Evolutionary conservation across 2,329 filamentous ascomycete genomes (phyloP), one percentile per base, ranked within the genome.

Genomic region (Penicillium polonicum): DNA sequence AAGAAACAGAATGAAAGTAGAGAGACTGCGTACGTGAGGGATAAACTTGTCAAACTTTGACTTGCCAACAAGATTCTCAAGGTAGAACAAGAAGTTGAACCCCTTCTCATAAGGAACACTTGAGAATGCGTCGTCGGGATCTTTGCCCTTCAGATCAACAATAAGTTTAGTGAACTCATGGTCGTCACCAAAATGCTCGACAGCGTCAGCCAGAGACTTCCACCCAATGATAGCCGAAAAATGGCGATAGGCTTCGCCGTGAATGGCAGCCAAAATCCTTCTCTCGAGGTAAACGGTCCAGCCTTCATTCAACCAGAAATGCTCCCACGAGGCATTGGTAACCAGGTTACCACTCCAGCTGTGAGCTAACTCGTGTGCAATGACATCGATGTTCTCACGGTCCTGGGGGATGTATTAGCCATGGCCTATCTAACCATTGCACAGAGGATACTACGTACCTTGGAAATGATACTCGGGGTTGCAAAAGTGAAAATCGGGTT

Each of bases 281-380:
- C 94, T 88, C 77, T 99, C 94, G 5, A 97, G 83, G 70, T 99
- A 99, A 21, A 88, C 89, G 0, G 94, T 97, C 94, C 93, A 97
- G 33, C 93, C 93, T 70, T 88, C 86, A 62, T 88, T 88, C 42
- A 88, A 72, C 81, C 80, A 82, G 62, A 82, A 82, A 60, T 82
- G 79, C 60, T 82, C 78, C 79, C 80, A 82, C 17, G 76, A 80
- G 41, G 76, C 77, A 65, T 80, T 82, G 25, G 78, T 80, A 21
- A 82, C 80, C 7, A 88, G 78, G 67, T 97, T 97, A 27, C 92
- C 93, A 60, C 90, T 94, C 92, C 92, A 97, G 67, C 89, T 85
- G 68, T 88, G 86, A 6, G 82, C 78, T 44, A 88, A 77, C 68
- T 90, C 92, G 73, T 96, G 94, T 2, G 94, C 94, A 75, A 99